Evolutionary conservation across 2,329 filamentous ascomycete species (phyloP), one percentile per base, ranked within the genome.

Genomic region (Keithomyces neogunnii): DNA sequence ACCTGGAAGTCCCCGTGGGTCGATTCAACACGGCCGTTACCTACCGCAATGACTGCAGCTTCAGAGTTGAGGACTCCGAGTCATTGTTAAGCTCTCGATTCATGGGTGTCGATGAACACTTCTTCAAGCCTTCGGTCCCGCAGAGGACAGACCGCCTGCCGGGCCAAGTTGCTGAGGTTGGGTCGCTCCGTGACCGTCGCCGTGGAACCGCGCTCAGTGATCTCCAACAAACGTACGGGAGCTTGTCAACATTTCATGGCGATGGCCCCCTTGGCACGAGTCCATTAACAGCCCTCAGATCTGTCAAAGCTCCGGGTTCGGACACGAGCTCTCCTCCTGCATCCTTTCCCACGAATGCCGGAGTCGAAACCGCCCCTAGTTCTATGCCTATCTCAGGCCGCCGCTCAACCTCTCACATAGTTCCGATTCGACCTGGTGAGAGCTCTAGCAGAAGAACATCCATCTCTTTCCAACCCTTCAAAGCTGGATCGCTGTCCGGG

Each of bases 401-500:
- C 13, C 52, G 57, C 5, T 56, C 62, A 11, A 52, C 64, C 29
- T 53, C 62, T 28, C 66, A 69, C 30, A 29, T 39, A n/a, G 69
- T 67, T 10, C 58, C 67, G 1, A 54, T 73, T 40, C 73, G 74
- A 47, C 70, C 68, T 11, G 40, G 26, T n/a, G 68, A 85, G 26
- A 75, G 87, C 43, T 73, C 78, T 46, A 77, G 77, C 49, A 80
- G 90, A 59, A 82, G 89, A 49, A 85, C 88, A 5, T 96, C 89
- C 0, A 81, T 96, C 28, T 95, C 89, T 1, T 96, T 96, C 61
- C 89, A 95, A 60, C 91, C 92, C 0, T 99, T 99, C 74, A 99
- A 99, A 69, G 89, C 91, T 11, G 92, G 92, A 9, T 95, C 92
- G 1, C 74, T 97, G n/a, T 95, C 91, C 2, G 89, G 88, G 3